Evolutionary conservation across 1,139 yeast genomes (phyloP), one percentile per base, ranked within the genome.

Genomic region (Suhomyces panamericanus): DNA sequence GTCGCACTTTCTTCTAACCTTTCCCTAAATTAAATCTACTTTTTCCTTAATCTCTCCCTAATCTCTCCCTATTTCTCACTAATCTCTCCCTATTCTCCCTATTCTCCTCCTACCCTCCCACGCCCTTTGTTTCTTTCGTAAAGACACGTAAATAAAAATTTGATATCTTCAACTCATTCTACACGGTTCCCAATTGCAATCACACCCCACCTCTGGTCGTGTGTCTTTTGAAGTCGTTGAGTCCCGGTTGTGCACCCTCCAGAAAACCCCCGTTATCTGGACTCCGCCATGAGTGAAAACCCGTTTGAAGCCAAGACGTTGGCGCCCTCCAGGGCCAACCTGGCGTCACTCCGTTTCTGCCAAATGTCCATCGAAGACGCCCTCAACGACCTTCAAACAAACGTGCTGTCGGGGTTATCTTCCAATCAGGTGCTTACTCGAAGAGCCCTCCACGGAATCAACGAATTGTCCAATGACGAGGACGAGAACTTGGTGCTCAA

Each of bases 381-480:
- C 1, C 75, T 78, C 2, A 53, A 62, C 12, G 82, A 83, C 41
- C 70, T 90, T 35, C 78, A 77, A 44, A 85, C 97, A 0, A 81
- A 87, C 54, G 44, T 65, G 10, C 60, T 56, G 2, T 52, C 63
- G 10, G 98, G 98, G 2, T 69, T 91, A 22, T 67, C 77, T 24
- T 80, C 83, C 41, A 73, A 71, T 28, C 90, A 83, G 51, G 80
- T 87, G 24, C 66, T 78, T 17, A 78, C 80, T 56, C 74, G 97
- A 54, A 77, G 91, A 57, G 74, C 83, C 22, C 68, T 84, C 22
- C 86, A 89, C 59, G 99, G 99, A 0, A 57, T 76, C 35, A 87
- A 89, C 62, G 96, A 87, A 59, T 72, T 93, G 43, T 67, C 75
- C 10, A 69, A 77, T 13, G 89, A 86, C 11, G 96, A 88, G 44